These are phyloP conservation scores for Trifolium subterraneum DNA, from an alignment of 306 rosid species.

Conservation along the genomic window DNA sequence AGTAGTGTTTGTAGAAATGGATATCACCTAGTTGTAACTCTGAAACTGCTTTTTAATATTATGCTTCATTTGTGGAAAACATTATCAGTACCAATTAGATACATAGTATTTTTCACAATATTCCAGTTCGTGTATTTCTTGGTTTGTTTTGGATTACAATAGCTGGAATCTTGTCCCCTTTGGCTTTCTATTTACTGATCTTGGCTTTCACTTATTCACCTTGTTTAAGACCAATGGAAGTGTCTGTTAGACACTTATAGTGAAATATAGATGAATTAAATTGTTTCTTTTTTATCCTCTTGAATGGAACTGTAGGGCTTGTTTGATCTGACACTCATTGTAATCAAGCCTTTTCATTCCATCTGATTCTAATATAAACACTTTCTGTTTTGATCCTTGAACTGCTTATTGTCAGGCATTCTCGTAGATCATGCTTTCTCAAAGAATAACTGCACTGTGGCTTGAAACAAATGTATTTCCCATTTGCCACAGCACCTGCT, in stretches of 20 bases:
- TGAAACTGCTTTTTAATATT: not conserved
- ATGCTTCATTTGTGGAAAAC: slow-evolving; percentile 73
- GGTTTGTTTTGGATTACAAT: slow-evolving; percentile 61
- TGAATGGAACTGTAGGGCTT: too few species aligned
- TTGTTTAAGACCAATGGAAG: slow-evolving; percentile 46
- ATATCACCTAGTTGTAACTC: slow-evolving; percentile 27
- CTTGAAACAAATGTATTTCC: too few species aligned
- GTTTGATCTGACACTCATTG: too few species aligned
- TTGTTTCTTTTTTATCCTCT: too few species aligned
- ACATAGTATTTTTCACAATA: slow-evolving; percentile 63
- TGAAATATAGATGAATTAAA: slow-evolving; percentile 73
- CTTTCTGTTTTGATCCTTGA: too few species aligned
- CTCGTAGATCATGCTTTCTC: too few species aligned
- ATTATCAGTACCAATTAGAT: slow-evolving; percentile 58
- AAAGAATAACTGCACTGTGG: too few species aligned
- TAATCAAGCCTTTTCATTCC: too few species aligned
- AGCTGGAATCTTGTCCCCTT: slow-evolving; percentile 81
- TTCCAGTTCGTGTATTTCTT: slow-evolving; percentile 71
- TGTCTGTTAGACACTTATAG: slow-evolving; percentile 31
- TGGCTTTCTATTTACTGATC: slow-evolving; percentile 73
- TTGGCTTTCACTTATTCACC: slow-evolving; percentile 11
- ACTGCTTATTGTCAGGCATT: too few species aligned
- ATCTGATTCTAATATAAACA: too few species aligned
- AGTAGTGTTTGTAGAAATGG: slow-evolving; percentile 79
- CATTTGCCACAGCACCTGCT: too few species aligned